These are phyloP conservation scores for Termitomyces sp. DNA, from an alignment of 768 basidiomycete genomes.

Conservation along the genomic window DNA sequence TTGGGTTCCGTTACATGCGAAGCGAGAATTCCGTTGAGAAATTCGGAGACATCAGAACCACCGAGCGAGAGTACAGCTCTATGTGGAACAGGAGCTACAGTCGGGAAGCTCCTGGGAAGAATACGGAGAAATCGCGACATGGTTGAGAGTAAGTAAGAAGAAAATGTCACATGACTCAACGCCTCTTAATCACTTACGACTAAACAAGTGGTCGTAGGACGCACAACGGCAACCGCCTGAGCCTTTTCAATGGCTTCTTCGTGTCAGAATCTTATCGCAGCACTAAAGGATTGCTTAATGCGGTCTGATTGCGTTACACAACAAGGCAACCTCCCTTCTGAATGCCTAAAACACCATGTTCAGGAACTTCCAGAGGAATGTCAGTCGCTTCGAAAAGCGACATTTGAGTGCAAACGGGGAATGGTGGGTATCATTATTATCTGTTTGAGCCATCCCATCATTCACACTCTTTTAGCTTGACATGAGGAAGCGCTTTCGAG, in stretches of 20 bases:
- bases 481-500: conserved; percentile 80
- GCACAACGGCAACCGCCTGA: not conserved
- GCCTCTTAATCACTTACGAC: not conserved
- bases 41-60: conserved; percentile 75
- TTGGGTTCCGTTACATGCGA: conserved; percentile 38
- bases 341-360: conserved; percentile 72
- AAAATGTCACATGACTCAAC: not conserved
- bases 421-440: conserved; percentile 49
- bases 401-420: conserved; percentile 87
- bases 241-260: conserved; percentile 61
- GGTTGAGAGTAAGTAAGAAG: no score
- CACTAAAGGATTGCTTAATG: conserved; percentile 81
- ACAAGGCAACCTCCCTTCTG: conserved; percentile 73
- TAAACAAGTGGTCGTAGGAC: not conserved
- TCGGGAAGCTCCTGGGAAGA: conserved; percentile 44
- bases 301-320: conserved; percentile 85
- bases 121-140: conserved; percentile 29
- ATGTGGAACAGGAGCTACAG: conserved; percentile 57
- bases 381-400: conserved; percentile 70
- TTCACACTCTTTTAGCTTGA: conserved; percentile 48
- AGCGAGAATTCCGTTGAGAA: conserved; percentile 75
- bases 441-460: not conserved
- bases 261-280: conserved; percentile 70
- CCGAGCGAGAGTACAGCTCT: conserved; percentile 70
- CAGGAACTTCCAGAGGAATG: conserved; percentile 81